Evolutionary conservation across 768 basidiomycete genomes (phyloP).

Genomic region (Suillus lakei): DNA sequence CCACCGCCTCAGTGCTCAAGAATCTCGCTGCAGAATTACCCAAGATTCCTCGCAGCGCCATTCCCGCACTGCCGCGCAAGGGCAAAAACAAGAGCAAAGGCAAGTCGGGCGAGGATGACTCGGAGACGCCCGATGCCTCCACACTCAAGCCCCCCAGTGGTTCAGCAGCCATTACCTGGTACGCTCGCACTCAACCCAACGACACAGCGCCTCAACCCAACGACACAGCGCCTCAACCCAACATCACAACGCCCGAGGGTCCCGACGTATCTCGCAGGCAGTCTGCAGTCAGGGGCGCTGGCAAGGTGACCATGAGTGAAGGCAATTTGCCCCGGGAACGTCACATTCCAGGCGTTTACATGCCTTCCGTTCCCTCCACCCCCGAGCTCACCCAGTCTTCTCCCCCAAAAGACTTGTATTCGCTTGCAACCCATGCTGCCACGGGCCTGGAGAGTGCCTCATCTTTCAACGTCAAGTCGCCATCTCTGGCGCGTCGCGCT

Average conservation of each 20-base stretch:
- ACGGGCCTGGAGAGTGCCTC: neutral
- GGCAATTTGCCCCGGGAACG: neutral
- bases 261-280: neutral
- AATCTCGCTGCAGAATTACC: neutral
- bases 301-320: neutral
- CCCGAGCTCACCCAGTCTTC: neutral
- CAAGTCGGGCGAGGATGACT: neutral
- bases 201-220: no score
- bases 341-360: neutral
- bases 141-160: neutral
- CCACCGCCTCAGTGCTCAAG: neutral
- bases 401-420: neutral
- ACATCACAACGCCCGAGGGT: neutral
- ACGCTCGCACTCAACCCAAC: neutral
- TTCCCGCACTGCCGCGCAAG: neutral
- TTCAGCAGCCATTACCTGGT: neutral
- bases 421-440: neutral
- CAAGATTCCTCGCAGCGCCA: neutral
- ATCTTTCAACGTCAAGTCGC: neutral
- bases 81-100: neutral
- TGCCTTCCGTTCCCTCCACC: neutral
- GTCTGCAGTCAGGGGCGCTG: neutral
- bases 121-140: neutral
- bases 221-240: neutral
- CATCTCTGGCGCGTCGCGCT: neutral